A percentile compares a stretch with the other conserved stretches of the same genome.
Conservation (phyloP, 2,329 filamentous ascomycete genomes). For the Rosellinia necatrix region DNA sequence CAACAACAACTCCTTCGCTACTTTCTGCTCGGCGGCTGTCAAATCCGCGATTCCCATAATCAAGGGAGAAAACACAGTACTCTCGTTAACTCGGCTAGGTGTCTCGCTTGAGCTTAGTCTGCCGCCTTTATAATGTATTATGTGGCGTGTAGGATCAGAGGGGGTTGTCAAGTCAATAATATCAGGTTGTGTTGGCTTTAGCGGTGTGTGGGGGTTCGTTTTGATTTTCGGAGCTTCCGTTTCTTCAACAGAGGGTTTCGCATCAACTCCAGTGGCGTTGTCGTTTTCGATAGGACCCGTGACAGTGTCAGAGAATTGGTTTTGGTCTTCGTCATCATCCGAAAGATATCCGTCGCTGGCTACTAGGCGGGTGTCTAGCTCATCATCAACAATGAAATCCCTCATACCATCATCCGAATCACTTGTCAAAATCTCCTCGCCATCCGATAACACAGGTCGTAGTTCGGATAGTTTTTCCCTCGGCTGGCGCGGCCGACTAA, state of each 20-base stretch:
- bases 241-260: not conserved
- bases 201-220: slow-evolving; percentile 20
- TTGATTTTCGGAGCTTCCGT: not conserved
- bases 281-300: not conserved
- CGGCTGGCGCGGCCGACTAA: slow-evolving; percentile 33
- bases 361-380: slow-evolving; percentile 13
- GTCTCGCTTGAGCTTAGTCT: slow-evolving; percentile 10
- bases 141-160: not conserved
- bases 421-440: slow-evolving; percentile 57
- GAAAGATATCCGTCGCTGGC: not conserved
- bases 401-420: slow-evolving; percentile 52
- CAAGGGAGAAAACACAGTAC: slow-evolving; percentile 13
- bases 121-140: slow-evolving; percentile 12
- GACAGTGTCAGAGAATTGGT: not conserved
- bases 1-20: slow-evolving; percentile 38
- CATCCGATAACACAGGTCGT: slow-evolving; percentile 39
- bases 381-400: slow-evolving; percentile 55
- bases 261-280: not conserved
- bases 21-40: slow-evolving; percentile 24
- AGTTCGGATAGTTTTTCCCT: slow-evolving; percentile 25
- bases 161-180: slow-evolving; percentile 33
- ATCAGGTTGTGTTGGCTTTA: slow-evolving; percentile 10
- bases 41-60: slow-evolving; percentile 34
- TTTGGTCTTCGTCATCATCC: slow-evolving; percentile 13
- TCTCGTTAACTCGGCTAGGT: not conserved